Base-by-base conservation (phyloP, 1,284 basidiomycete species). In the Papiliotrema flavescens region DNA sequence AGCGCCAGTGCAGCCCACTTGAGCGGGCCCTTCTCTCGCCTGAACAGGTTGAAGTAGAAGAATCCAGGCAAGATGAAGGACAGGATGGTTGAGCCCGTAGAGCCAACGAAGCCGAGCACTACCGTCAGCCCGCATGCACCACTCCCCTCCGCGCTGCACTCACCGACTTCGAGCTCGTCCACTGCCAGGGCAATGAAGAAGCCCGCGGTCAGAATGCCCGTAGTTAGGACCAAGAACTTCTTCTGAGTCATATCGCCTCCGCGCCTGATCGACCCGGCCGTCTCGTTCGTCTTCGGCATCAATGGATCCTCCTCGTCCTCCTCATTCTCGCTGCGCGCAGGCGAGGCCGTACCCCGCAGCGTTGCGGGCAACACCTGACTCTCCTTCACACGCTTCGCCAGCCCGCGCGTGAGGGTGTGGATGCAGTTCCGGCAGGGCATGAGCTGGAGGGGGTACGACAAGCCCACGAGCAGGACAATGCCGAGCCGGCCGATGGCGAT, bases 41-140 rank as follows among this genome's bases (percentile, higher is more conserved):
- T 84, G 64, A 89, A 87, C 61, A 96, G 80, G 82, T 76, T 60
- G 60, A 73, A 72, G 62, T 74, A 67, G 63, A 69, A 69, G 71
- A 49, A 64, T 2, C 93, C 92, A 0, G 96, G 95, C 4, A 98
- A 82, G 69, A 98, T 98, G 76, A 98, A 98, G 9, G 90, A 94
- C 63, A 99, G 94, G 35, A 80, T 97, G 15, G 95, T 98, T 19
- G 90, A 94, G 17, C 96, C 96, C 0, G 95, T 96, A 11, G 92
- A 88, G 7, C 96, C 96, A 24, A 99, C 96, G 70, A 98, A 96
- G 4, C 93, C 90, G 28, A 97, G 80, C 13, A 97, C 92, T 92
- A 65, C 50, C 59, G 43, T 49, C 14, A 41, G 37, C 36, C 46
- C 49, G 41, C 40, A 46, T 13, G 8, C 22, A 43, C 19, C 39